These are phyloP conservation scores for peach (Prunus persica) DNA, from an alignment of 306 rosid genomes.

Conservation along the genomic window Prunus_persica_NCBIv2 NC_034009.1:45654501-45655000, in stretches of 20 bases:
- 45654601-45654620: too few species aligned
- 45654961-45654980: neutral
- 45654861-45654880: neutral
- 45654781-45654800: slow-evolving; percentile 77
- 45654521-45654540: neutral
- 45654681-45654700: neutral
- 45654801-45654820: slow-evolving; percentile 13
- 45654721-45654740: slow-evolving; percentile 74
- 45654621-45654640: neutral
- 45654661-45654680: neutral
- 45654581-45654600: too few species aligned
- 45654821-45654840: neutral
- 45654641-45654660: neutral
- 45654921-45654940: too few species aligned
- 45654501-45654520: neutral
- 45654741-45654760: slow-evolving; percentile 98
- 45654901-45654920: neutral
- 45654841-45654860: neutral
- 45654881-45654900: neutral
- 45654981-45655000: neutral
- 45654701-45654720: neutral
- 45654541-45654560: too few species aligned
- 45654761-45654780: slow-evolving; percentile 55
- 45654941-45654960: neutral
- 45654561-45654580: too few species aligned